Conservation (phyloP, 805 yeast species). For the Kurtzmaniella fragi region DNA sequence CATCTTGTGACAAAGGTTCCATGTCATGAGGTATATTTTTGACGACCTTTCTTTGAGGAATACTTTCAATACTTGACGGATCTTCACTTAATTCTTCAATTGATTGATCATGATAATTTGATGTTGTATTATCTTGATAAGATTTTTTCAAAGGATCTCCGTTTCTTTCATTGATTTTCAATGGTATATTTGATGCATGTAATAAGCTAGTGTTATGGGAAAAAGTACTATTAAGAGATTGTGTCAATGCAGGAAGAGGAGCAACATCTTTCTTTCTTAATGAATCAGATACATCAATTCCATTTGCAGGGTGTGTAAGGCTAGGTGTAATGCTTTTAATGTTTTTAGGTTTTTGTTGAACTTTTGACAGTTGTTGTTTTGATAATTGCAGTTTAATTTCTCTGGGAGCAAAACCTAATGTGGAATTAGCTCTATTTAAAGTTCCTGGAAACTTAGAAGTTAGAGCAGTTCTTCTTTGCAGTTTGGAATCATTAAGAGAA, state of each 20-base stretch:
- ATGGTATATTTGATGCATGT: constrained; percentile 15
- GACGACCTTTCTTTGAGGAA: constrained; percentile 35
- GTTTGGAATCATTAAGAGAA: constrained; percentile 5
- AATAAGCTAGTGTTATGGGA: constrained; percentile 12
- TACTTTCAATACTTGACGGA: constrained; percentile 45
- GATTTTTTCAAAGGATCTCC: constrained; percentile 25
- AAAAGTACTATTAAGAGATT: constrained; percentile 11
- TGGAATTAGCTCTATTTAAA: constrained; percentile 30
- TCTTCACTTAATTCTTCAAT: constrained; percentile 17
- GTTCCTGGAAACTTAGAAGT: constrained; percentile 15
- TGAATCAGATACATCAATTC: constrained; percentile 11
- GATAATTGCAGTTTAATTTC: not conserved
- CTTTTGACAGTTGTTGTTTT: not conserved
- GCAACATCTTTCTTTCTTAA: constrained; percentile 13
- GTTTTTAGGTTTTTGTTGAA: not conserved
- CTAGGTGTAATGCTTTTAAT: too few species aligned
- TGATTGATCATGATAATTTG: constrained; percentile 1
- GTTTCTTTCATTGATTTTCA: constrained; percentile 6
- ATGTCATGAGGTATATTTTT: constrained; percentile 38
- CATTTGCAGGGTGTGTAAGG: not conserved
- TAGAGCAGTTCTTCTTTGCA: constrained; percentile 5
- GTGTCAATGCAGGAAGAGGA: constrained; percentile 1
- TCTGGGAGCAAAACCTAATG: constrained; percentile 28
- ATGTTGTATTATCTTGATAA: not conserved
- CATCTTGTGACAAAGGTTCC: constrained; percentile 31